Conservation (phyloP, 805 yeast genomes). For the Metschnikowia matae region DNA sequence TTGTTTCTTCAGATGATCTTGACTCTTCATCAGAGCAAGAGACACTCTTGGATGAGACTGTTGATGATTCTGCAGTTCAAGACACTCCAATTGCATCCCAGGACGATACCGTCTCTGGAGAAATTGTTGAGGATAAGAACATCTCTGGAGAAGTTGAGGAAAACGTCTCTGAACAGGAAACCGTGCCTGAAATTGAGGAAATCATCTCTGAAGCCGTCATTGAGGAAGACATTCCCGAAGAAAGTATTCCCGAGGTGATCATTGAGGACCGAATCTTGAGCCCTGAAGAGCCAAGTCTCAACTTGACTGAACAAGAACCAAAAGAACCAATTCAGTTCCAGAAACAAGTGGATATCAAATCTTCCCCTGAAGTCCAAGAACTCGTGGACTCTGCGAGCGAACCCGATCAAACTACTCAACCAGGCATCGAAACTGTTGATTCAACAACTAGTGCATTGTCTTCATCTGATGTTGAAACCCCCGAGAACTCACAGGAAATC, state of each 20-base stretch:
- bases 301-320: not conserved
- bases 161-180: too few species aligned
- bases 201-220: too few species aligned
- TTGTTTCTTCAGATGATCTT: not conserved
- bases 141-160: too few species aligned
- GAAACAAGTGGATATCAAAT: not conserved
- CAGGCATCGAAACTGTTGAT: not conserved
- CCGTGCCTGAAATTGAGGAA: too few species aligned
- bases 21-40: not conserved
- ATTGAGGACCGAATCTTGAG: not conserved
- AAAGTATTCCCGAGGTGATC: not conserved
- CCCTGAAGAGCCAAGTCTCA: not conserved
- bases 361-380: not conserved
- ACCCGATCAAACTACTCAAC: too few species aligned
- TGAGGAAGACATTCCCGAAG: too few species aligned
- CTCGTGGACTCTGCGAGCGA: not conserved
- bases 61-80: not conserved
- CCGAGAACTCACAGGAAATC: not conserved
- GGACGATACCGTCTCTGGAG: constrained; percentile 1
- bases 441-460: not conserved
- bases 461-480: not conserved
- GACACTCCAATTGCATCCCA: not conserved
- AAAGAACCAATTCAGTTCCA: not conserved
- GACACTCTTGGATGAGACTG: not conserved
- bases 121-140: not conserved